These are phyloP conservation scores for Rhizopogon rudus DNA, from an alignment of 768 basidiomycete genomes.

Conservation along the genomic window DNA sequence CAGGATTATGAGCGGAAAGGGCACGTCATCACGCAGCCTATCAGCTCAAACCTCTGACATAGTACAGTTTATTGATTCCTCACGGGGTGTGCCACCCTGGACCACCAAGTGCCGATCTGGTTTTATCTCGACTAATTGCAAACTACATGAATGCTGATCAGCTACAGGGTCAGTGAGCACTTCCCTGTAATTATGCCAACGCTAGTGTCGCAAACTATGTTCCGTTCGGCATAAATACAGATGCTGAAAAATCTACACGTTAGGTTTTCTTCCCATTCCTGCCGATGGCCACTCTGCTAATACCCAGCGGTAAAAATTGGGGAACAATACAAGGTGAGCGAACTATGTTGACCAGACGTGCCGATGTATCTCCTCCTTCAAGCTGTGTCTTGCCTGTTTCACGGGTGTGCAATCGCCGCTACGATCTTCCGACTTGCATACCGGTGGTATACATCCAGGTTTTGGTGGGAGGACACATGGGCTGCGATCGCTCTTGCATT, in stretches of 20 bases:
- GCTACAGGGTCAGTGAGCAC: no score
- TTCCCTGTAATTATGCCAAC: no score
- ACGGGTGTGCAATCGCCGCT: constrained; percentile 14
- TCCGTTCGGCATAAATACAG: neutral
- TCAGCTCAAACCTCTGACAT: no score
- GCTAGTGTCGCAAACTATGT: no score
- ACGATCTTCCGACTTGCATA: constrained; percentile 17
- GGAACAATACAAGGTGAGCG: neutral
- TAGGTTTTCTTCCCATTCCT: neutral
- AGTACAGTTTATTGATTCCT: no score
- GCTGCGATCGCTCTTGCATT: constrained; percentile 17
- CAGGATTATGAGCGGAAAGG: no score
- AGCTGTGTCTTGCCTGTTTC: constrained; percentile 3
- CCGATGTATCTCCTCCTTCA: neutral
- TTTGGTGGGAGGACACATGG: constrained; percentile 26
- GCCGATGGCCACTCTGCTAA: neutral
- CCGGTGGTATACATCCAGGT: constrained; percentile 13
- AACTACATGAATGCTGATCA: no score
- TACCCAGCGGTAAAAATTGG: neutral
- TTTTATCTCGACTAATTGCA: no score
- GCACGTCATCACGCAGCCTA: no score
- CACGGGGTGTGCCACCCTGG: no score
- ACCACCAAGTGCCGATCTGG: no score
- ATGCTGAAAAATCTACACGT: neutral
- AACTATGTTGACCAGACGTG: neutral